Evolutionary conservation across 352 stramenopile genomes (phyloP), one percentile per base, ranked within the genome.

Genomic region (Phytophthora meadii): DNA sequence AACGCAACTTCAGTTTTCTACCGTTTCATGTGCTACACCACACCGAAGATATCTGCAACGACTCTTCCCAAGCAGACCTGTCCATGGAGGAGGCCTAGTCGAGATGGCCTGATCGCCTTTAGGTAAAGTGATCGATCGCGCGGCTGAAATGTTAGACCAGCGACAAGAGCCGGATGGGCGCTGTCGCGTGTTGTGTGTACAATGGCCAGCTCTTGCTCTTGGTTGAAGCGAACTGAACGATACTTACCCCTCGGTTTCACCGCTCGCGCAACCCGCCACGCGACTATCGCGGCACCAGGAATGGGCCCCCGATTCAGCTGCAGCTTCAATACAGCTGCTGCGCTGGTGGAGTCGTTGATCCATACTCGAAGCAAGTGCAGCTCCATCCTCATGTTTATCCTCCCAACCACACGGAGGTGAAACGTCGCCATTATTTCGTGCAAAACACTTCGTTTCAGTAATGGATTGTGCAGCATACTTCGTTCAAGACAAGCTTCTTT

Each of bases 321-420:
- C 28, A 30, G 50, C 51, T 66, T 67, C 59, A 67, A 61, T 27
- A 55, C 59, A 54, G 58, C 59, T 67, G 59, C 36, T 42, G 36
- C 12, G 44, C 44, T 36, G 11, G 44, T 50, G 44, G 4, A 4
- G 10, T 36, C 24, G 25, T 51, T 52, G 46, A 22, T 25, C 46
- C 49, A 58, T 34, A 34, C 36, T 48, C 10, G 8, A n/a, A 2
- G 6, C 44, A 39, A 55, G 30, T 34, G 30, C 30, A 39, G 54
- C 9, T 50, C 28, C 48, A 54, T 62, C 51, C 51, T 36, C 0
- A 45, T 56, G 44, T 68, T 68, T 58, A 58, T 53, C 61, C 36
- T 54, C 6, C 28, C 14, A 5, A 9, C 15, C 9, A 9, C 45
- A 19, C 44, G 11, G n/a, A 22, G 9, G 28, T 28, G 30, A 40